Percentiles rank a stretch among this genome's conserved stretches.
Evolutionary conservation across 2,329 filamentous ascomycete genomes (phyloP).

Genomic region (Pestalotiopsis sp.): DNA sequence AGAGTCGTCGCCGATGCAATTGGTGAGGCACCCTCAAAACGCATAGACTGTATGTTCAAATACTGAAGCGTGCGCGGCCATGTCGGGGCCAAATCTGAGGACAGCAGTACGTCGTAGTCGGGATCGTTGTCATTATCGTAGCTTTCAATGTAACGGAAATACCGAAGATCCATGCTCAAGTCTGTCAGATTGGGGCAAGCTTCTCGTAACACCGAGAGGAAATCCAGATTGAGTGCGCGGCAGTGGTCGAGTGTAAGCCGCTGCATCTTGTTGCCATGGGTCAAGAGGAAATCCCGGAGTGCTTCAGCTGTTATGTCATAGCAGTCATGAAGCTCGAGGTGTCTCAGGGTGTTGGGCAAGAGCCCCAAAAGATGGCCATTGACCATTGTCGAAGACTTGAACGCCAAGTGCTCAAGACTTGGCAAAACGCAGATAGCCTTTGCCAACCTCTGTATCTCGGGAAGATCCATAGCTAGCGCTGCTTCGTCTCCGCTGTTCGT

Average conservation of each 20-base stretch:
- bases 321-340: slow-evolving; percentile 79
- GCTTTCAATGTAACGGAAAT: slow-evolving; percentile 70
- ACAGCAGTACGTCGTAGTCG: slow-evolving; percentile 71
- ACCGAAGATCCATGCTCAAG: slow-evolving; percentile 78
- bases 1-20: slow-evolving; percentile 73
- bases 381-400: slow-evolving; percentile 76
- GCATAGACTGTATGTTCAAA: slow-evolving; percentile 77
- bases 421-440: slow-evolving; percentile 58
- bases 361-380: slow-evolving; percentile 69
- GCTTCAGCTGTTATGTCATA: slow-evolving; percentile 71
- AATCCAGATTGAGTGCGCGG: slow-evolving; percentile 74
- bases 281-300: slow-evolving; percentile 66
- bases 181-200: slow-evolving; percentile 73
- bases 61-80: slow-evolving; percentile 77
- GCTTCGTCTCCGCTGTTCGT: slow-evolving; percentile 28
- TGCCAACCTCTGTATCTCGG: slow-evolving; percentile 44
- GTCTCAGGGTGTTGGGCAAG: slow-evolving; percentile 67
- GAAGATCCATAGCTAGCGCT: slow-evolving; percentile 22
- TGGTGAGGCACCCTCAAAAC: slow-evolving; percentile 55
- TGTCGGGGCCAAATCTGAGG: slow-evolving; percentile 65
- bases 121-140: slow-evolving; percentile 72
- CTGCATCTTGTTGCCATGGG: slow-evolving; percentile 69
- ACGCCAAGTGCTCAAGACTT: slow-evolving; percentile 66
- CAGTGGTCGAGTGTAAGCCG: slow-evolving; percentile 78
- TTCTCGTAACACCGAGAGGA: slow-evolving; percentile 66